A percentile compares a stretch with the other conserved stretches of the same genome.
Evolutionary conservation across 2,329 filamentous ascomycete species (phyloP).

Genomic region (Penicillium sp.): DNA sequence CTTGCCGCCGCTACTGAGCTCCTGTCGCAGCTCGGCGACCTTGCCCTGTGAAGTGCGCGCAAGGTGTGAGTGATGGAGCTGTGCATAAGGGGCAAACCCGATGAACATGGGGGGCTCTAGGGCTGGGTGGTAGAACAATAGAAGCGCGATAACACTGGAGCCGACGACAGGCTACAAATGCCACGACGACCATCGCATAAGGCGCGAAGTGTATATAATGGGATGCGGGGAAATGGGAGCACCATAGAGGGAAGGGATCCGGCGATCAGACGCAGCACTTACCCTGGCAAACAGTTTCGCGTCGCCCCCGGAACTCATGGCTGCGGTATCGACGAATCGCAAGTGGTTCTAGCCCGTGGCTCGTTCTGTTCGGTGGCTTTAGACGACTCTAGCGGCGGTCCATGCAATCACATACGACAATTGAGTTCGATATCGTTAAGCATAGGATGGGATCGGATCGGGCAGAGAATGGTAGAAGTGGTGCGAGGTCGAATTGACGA

Average conservation of each 20-base stretch:
- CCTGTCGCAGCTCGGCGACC: slow-evolving; percentile 91
- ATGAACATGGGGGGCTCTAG: slow-evolving; percentile 28
- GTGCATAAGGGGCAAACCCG: slow-evolving; percentile 28
- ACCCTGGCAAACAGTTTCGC: slow-evolving; percentile 99
- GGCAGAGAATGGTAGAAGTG: too few species aligned
- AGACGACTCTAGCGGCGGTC: slow-evolving; percentile 7
- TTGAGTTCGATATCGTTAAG: slow-evolving; percentile 7
- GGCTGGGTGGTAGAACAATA: neutral
- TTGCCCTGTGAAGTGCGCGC: slow-evolving; percentile 72
- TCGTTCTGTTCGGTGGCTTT: slow-evolving; percentile 11
- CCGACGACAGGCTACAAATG: slow-evolving; percentile 1
- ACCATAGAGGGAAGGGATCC: slow-evolving; percentile 18
- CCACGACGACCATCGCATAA: slow-evolving; percentile 7
- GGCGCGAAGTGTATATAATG: slow-evolving; percentile 14
- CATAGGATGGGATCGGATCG: slow-evolving; percentile 1
- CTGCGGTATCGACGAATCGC: slow-evolving; percentile 27
- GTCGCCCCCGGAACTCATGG: slow-evolving; percentile 76
- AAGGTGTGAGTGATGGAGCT: slow-evolving; percentile 32
- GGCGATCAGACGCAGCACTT: slow-evolving; percentile 45
- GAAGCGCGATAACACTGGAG: neutral
- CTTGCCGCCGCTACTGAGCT: slow-evolving; percentile 89
- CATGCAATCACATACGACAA: slow-evolving; percentile 22
- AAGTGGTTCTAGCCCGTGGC: slow-evolving; percentile 7
- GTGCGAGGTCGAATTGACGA: too few species aligned
- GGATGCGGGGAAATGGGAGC: slow-evolving; percentile 20